These are phyloP conservation scores for Nicotiana otophora DNA, from an alignment of 257 asterid genomes.

Conservation along the genomic window DNA sequence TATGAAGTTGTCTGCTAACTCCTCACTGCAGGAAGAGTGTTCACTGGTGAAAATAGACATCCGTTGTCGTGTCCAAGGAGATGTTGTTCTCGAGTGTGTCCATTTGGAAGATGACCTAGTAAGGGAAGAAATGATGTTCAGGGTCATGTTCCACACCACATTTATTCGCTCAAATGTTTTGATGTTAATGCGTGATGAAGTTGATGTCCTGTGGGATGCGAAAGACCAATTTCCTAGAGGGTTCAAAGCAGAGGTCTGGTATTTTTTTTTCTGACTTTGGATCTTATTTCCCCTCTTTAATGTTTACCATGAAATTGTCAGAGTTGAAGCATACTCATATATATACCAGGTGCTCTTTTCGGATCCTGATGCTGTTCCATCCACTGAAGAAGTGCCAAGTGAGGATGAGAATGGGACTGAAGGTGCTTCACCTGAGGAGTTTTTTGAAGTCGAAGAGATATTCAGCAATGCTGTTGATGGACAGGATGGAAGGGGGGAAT, in stretches of 20 bases:
- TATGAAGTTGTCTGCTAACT: conserved; percentile 21
- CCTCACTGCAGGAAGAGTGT: conserved; percentile 79
- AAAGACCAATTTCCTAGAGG: conserved; percentile 76
- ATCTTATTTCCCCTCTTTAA: conserved; percentile 14
- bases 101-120: conserved; percentile 81
- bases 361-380: conserved; percentile 70
- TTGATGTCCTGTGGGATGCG: conserved; percentile 86
- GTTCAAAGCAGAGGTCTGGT: conserved; percentile 81
- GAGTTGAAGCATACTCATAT: conserved; percentile 36
- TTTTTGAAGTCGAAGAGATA: conserved; percentile 95
- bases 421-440: conserved; percentile 75
- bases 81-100: conserved; percentile 87
- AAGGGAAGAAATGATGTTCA: conserved; percentile 84
- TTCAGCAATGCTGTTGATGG: conserved; percentile 64
- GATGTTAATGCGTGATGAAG: conserved; percentile 79
- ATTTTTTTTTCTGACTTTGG: conserved; percentile 25
- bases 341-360: conserved; percentile 86
- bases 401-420: conserved; percentile 70
- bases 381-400: conserved; percentile 47
- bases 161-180: conserved; percentile 80
- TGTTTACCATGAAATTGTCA: conserved; percentile 20
- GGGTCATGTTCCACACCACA: conserved; percentile 92
- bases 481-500: conserved; percentile 61
- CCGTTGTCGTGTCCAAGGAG: conserved; percentile 75
- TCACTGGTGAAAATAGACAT: conserved; percentile 75